Percentiles rank a stretch among this genome's conserved stretches.
phyloP scores from a whole-genome alignment of 495 filamentous ascomycete species.

The Pseudotulostoma volvatum region DNA sequence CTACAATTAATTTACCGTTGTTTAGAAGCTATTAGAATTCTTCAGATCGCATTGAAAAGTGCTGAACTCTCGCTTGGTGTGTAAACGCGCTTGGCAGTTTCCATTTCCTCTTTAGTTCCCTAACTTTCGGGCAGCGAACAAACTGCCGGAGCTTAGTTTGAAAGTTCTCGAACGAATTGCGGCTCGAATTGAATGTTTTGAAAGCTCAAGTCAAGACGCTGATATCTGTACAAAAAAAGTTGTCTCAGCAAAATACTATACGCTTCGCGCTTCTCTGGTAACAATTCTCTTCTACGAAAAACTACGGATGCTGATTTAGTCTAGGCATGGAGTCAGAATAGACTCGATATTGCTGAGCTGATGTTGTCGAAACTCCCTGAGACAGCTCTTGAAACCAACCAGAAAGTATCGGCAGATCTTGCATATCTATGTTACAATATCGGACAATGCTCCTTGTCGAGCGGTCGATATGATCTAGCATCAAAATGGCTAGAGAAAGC shows the following conservation, averaged over 20 bases:
- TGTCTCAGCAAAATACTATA: slow-evolving; percentile 41
- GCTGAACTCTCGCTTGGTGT: slow-evolving; percentile 48
- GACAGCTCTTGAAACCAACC: slow-evolving; percentile 24
- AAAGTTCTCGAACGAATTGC: slow-evolving; percentile 48
- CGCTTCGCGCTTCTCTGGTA: slow-evolving; percentile 52
- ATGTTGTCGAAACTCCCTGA: slow-evolving; percentile 45
- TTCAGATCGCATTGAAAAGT: slow-evolving; percentile 52
- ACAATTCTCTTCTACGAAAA: slow-evolving; percentile 6
- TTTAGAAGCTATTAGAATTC: slow-evolving; percentile 35
- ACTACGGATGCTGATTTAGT: background rate
- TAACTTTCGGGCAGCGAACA: slow-evolving; percentile 21
- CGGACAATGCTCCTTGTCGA: slow-evolving; percentile 40
- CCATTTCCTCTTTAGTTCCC: too few species aligned
- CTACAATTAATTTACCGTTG: too few species aligned
- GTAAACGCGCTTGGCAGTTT: too few species aligned
- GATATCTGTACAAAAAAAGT: slow-evolving; percentile 4
- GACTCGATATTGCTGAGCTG: slow-evolving; percentile 60
- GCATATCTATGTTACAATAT: slow-evolving; percentile 59
- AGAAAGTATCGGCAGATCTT: slow-evolving; percentile 41
- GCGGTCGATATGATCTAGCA: slow-evolving; percentile 36
- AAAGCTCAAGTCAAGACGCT: slow-evolving; percentile 16
- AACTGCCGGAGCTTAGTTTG: slow-evolving; percentile 37
- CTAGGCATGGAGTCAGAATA: slow-evolving; percentile 55
- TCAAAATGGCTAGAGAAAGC: slow-evolving; percentile 63
- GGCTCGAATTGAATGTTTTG: slow-evolving; percentile 40